Evolutionary conservation across 306 rosid genomes (phyloP).

Genomic region (Oxytropis ochrocephala): DNA sequence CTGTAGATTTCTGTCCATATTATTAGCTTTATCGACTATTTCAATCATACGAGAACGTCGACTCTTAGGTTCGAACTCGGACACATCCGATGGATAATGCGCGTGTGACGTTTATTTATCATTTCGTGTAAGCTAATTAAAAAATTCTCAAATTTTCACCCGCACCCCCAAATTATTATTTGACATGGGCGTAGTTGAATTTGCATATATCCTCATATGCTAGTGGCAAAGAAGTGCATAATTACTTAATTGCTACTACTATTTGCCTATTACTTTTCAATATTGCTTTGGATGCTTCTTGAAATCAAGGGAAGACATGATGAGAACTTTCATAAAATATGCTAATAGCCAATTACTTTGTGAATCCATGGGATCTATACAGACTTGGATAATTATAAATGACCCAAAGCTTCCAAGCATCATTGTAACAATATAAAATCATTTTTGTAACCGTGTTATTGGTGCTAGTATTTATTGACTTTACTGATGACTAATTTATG

Average conservation of each 20-base stretch:
- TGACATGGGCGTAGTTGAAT: slow-evolving; percentile 20
- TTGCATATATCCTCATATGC: background rate
- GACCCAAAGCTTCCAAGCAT: background rate
- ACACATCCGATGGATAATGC: no score
- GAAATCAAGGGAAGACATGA: background rate
- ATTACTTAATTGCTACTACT: background rate
- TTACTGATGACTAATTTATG: no score
- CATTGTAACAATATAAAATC: background rate
- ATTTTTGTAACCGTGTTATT: no score
- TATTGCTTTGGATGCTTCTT: background rate
- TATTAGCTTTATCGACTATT: no score
- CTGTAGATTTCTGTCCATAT: background rate
- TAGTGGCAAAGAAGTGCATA: slow-evolving; percentile 8
- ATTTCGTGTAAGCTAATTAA: no score
- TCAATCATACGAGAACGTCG: no score
- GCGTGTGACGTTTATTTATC: no score
- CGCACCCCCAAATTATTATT: slow-evolving; percentile 14
- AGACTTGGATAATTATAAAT: background rate
- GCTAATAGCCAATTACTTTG: slow-evolving; percentile 9
- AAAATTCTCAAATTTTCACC: no score
- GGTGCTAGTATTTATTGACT: no score
- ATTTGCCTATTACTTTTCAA: background rate
- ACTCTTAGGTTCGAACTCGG: no score
- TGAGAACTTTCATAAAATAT: background rate
- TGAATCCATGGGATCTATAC: background rate